These are phyloP conservation scores for Clonostachys rosea DNA, from an alignment of 2,329 filamentous ascomycete genomes.

Conservation along the genomic window DNA sequence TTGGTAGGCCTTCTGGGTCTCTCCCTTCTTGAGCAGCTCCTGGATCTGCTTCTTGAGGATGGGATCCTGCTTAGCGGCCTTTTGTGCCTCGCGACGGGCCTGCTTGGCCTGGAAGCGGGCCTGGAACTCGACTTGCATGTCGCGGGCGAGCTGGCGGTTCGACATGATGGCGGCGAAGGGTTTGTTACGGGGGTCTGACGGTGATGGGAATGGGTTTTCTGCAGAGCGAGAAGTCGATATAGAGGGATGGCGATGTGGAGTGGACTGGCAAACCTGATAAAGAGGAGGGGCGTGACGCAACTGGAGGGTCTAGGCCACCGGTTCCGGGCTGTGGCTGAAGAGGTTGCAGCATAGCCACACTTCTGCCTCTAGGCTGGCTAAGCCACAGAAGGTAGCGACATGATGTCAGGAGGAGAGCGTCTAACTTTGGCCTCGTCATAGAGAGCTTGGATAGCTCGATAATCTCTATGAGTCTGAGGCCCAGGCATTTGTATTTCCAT, in stretches of 20 bases:
- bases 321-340: no score
- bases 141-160: conserved; percentile 53
- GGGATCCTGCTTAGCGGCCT: conserved; percentile 56
- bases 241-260: no score
- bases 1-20: conserved; percentile 58
- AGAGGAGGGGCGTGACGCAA: no score
- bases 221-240: no score
- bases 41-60: conserved; percentile 60
- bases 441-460: neutral
- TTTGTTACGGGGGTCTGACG: neutral
- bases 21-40: conserved; percentile 57
- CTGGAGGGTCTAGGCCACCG: no score
- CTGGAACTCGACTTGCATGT: conserved; percentile 61
- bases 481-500: neutral
- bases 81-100: conserved; percentile 55
- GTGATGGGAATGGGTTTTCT: no score
- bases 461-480: neutral
- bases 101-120: conserved; percentile 61
- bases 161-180: conserved; percentile 37
- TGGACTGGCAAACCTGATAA: no score
- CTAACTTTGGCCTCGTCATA: neutral
- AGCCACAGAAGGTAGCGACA: no score
- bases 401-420: no score
- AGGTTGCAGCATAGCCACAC: no score
- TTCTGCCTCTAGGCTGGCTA: no score